Conservation (phyloP, 2,329 filamentous ascomycete genomes). For the Rosellinia necatrix region DNA sequence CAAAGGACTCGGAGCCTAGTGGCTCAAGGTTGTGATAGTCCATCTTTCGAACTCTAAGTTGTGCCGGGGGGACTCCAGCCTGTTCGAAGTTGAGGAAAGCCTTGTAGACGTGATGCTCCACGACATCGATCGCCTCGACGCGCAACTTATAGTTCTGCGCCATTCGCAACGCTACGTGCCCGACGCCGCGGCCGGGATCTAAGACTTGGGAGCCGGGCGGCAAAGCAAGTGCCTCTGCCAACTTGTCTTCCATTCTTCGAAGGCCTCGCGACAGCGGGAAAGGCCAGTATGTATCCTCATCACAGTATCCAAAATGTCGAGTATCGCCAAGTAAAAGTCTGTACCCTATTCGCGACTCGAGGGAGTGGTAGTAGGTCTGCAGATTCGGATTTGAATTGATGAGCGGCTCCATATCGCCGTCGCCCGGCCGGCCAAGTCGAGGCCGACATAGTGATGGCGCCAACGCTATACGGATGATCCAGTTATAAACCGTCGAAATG, state of each 20-base stretch:
- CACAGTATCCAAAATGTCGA: constrained; percentile 56
- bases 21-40: constrained; percentile 57
- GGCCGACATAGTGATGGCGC: no score
- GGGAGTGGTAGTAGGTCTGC: constrained; percentile 51
- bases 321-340: constrained; percentile 51
- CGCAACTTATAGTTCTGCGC: constrained; percentile 46
- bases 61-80: constrained; percentile 40
- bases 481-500: no score
- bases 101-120: constrained; percentile 51
- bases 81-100: constrained; percentile 47
- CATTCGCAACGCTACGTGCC: constrained; percentile 55
- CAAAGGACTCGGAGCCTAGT: constrained; percentile 46
- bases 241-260: constrained; percentile 55
- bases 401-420: constrained; percentile 16
- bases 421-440: no score
- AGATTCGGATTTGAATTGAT: constrained; percentile 47
- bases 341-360: constrained; percentile 52
- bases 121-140: constrained; percentile 54
- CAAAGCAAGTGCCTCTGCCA: constrained; percentile 47
- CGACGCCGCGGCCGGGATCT: constrained; percentile 57
- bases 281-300: constrained; percentile 51
- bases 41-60: constrained; percentile 46
- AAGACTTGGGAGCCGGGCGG: constrained; percentile 49
- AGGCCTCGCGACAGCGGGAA: constrained; percentile 51
- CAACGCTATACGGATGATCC: no score